Evolutionary conservation across 441 rosid genomes (phyloP).

Genomic region (Dalechampia spathulata): DNA sequence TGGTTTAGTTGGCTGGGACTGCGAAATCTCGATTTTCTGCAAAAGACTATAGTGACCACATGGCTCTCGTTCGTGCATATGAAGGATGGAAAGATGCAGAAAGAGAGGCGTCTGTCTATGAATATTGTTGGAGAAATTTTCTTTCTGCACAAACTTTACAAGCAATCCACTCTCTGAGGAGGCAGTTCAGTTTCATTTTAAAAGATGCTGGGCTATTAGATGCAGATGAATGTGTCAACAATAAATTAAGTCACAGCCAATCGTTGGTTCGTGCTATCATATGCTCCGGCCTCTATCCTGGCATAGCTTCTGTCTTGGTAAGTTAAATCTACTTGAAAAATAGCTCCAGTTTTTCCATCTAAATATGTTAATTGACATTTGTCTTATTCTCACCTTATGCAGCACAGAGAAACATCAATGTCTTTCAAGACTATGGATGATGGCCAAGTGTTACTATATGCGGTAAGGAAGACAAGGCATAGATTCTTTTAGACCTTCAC

Average conservation of each 20-base stretch:
- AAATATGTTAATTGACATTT: conserved; percentile 12
- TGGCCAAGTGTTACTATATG: conserved; percentile 86
- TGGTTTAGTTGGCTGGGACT: conserved; percentile 76
- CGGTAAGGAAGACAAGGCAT: conserved; percentile 40
- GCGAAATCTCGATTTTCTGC: conserved; percentile 97
- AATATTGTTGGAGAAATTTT: conserved; percentile 98
- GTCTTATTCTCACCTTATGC: conserved; percentile 19
- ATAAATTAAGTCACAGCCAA: conserved; percentile 89
- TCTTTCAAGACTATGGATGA: conserved; percentile 98
- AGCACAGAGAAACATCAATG: conserved; percentile 96
- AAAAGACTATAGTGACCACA: conserved; percentile 98
- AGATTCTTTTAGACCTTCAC: neutral
- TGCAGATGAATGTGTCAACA: conserved; percentile 52
- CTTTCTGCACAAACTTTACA: conserved; percentile 95
- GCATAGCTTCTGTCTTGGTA: conserved; percentile 96
- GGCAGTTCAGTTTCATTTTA: conserved; percentile 83
- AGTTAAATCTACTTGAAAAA: conserved; percentile 17
- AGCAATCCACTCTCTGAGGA: conserved; percentile 92
- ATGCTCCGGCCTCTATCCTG: conserved; percentile 97
- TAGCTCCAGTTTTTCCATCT: conserved; percentile 9
- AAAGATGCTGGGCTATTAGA: conserved; percentile 79
- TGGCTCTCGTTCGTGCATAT: conserved; percentile 99
- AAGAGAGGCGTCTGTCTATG: conserved; percentile 93
- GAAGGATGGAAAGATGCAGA: conserved; percentile 99
- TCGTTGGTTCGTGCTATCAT: conserved; percentile 90